These are phyloP conservation scores for Phylloporus sp. DNA, from an alignment of 768 basidiomycete genomes.

Conservation along the genomic window DNA sequence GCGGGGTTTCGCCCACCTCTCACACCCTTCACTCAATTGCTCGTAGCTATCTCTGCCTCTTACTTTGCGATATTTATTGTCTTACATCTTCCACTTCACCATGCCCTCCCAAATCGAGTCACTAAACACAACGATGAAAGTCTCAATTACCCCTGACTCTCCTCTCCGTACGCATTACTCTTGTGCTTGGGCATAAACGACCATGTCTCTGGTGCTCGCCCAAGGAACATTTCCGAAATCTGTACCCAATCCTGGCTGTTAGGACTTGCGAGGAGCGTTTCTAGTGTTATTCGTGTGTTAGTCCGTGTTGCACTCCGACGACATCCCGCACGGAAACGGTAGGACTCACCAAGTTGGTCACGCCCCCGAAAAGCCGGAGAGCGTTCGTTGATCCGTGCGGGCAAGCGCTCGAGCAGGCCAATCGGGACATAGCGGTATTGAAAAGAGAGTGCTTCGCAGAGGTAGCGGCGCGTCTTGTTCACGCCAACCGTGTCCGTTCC, in stretches of 20 bases:
- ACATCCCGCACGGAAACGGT: not conserved
- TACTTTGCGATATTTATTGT: too few relatives aligned
- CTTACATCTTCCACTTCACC: too few relatives aligned
- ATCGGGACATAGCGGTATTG: constrained; percentile 95
- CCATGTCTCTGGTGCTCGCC: constrained; percentile 79
- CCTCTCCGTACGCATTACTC: constrained; percentile 71
- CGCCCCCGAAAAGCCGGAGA: constrained; percentile 84
- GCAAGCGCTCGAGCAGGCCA: constrained; percentile 80
- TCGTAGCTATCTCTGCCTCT: too few relatives aligned
- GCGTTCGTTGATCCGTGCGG: constrained; percentile 83
- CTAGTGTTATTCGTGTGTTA: constrained; percentile 35
- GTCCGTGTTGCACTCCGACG: too few relatives aligned
- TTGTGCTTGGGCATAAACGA: constrained; percentile 91
- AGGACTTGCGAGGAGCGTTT: constrained; percentile 76
- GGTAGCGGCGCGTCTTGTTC: constrained; percentile 86
- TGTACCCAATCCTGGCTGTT: constrained; percentile 87
- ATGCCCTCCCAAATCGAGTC: too few relatives aligned
- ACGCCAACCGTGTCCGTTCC: constrained; percentile 86
- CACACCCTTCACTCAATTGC: too few relatives aligned
- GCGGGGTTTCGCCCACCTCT: too few relatives aligned
- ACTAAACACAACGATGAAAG: too few relatives aligned
- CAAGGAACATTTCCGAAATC: constrained; percentile 93
- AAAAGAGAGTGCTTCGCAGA: constrained; percentile 94
- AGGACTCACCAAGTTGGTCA: constrained; percentile 73
- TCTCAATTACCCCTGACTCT: constrained; percentile 56